Evolutionary conservation across 768 basidiomycete species (phyloP).

Genomic region (Lentinula raphanica): DNA sequence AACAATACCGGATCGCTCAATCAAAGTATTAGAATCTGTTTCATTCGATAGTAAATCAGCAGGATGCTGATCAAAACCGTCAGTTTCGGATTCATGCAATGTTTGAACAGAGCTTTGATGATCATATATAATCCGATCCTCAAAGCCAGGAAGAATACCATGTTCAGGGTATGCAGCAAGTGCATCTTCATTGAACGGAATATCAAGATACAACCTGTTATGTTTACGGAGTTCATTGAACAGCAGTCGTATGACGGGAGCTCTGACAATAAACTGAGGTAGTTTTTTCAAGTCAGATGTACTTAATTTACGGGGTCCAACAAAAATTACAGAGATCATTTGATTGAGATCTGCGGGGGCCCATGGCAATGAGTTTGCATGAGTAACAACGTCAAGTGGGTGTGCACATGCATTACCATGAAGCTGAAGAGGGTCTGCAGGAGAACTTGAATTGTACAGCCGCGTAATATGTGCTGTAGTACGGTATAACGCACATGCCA

Average conservation of each 20-base stretch:
- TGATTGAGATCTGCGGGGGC: too few relatives aligned
- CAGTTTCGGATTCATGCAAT: not conserved
- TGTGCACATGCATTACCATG: slow-evolving; percentile 5
- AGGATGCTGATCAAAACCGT: not conserved
- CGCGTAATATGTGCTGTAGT: slow-evolving; percentile 1
- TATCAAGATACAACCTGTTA: not conserved
- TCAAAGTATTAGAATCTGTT: not conserved
- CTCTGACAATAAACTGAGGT: not conserved
- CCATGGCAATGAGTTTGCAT: not conserved
- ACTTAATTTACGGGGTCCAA: not conserved
- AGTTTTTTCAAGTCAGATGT: not conserved
- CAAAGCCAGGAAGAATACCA: not conserved
- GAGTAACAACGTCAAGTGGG: not conserved
- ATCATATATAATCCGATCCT: not conserved
- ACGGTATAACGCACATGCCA: not conserved
- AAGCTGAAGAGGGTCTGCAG: not conserved
- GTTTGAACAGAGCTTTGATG: not conserved
- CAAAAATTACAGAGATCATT: not conserved
- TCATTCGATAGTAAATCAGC: not conserved
- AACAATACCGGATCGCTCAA: not conserved
- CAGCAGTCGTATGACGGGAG: not conserved
- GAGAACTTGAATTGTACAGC: not conserved
- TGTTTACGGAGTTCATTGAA: not conserved
- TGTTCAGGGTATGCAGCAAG: not conserved
- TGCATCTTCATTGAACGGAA: not conserved